Conservation (phyloP, 345 rosid genomes). For the Sisymbrium altissimum region DNA sequence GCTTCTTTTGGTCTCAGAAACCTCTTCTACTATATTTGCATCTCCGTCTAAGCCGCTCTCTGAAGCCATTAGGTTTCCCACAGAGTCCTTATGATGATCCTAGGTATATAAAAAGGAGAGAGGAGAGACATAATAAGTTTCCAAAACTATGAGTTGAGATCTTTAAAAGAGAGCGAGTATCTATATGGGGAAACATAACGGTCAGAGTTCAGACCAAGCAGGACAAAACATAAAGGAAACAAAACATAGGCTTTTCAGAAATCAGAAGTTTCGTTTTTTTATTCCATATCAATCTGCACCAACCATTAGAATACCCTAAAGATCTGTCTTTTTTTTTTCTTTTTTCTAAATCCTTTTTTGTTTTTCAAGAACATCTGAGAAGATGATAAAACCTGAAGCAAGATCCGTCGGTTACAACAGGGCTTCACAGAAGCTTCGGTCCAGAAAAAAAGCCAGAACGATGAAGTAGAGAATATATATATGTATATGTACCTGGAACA, state of each 20-base stretch:
- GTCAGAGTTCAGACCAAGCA: background rate
- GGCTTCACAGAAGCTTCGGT: too few relatives aligned
- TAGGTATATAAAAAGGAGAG: conserved; percentile 2
- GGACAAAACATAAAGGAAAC: background rate
- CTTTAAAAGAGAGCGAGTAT: background rate
- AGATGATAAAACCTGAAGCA: background rate
- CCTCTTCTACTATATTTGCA: conserved; percentile 12
- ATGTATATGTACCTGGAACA: conserved; percentile 5
- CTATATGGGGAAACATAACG: background rate
- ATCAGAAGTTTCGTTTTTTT: background rate
- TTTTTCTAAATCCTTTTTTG: background rate
- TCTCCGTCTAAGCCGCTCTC: conserved; percentile 11
- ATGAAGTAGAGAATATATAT: too few relatives aligned
- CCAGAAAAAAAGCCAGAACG: too few relatives aligned
- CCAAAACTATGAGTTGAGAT: background rate
- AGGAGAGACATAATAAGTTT: background rate
- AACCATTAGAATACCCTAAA: background rate
- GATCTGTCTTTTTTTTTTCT: background rate
- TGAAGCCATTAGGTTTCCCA: conserved; percentile 23
- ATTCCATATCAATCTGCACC: conserved; percentile 6
- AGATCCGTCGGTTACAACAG: too few relatives aligned
- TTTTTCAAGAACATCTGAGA: background rate
- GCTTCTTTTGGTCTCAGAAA: conserved; percentile 7
- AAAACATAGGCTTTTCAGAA: background rate
- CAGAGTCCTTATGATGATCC: conserved; percentile 9